phyloP scores from a whole-genome alignment of 495 filamentous ascomycete genomes.

The Amphirosellinia nigrospora region DNA sequence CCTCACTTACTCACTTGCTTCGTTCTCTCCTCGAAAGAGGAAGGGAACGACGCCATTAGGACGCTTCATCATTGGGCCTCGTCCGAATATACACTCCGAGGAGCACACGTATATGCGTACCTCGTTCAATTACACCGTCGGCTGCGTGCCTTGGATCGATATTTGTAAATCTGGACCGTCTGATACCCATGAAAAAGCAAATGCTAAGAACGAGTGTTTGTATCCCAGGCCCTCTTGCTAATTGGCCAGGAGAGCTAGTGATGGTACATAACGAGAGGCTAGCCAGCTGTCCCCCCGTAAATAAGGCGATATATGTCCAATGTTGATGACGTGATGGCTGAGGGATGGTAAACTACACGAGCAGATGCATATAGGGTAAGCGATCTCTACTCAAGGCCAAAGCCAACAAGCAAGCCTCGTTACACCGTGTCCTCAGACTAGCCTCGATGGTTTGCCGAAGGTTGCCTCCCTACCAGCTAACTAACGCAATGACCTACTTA shows the following conservation, averaged over 20 bases:
- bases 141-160: background rate
- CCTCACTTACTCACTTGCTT: too few species aligned
- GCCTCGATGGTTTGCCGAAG: background rate
- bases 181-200: conserved; percentile 15
- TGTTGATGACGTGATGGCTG: conserved; percentile 1
- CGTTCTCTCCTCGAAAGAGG: background rate
- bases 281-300: background rate
- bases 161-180: background rate
- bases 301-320: conserved; percentile 18
- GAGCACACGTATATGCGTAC: background rate
- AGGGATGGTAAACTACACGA: conserved; percentile 9
- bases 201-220: background rate
- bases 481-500: background rate
- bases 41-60: background rate
- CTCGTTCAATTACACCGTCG: background rate
- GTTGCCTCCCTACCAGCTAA: background rate
- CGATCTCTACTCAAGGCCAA: conserved; percentile 1
- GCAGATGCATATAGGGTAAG: conserved; percentile 14
- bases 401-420: background rate
- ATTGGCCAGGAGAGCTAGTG: conserved; percentile 6
- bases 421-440: conserved; percentile 5
- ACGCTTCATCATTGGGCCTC: background rate
- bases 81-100: background rate
- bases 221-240: background rate
- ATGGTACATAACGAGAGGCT: conserved; percentile 11